Conservation (phyloP, 768 basidiomycete genomes). For the Kwoniella sp. region DNA sequence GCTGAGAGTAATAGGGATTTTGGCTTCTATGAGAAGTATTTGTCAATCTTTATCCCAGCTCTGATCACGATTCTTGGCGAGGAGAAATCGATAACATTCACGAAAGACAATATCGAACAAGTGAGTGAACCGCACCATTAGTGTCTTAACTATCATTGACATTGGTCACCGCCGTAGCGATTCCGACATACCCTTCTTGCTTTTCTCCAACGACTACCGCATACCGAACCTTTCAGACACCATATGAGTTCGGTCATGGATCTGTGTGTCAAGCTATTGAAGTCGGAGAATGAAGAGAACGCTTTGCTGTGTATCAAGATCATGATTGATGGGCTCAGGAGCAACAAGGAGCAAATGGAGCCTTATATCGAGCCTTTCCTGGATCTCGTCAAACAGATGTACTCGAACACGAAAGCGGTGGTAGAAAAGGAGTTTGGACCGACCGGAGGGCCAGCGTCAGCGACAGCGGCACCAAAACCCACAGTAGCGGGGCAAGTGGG, state of each 20-base stretch:
- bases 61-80: slow-evolving; percentile 44
- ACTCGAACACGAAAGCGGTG: slow-evolving; percentile 71
- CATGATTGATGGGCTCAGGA: slow-evolving; percentile 80
- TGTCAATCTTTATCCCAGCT: slow-evolving; percentile 45
- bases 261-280: slow-evolving; percentile 79
- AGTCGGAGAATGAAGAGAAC: slow-evolving; percentile 94
- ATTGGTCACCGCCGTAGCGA: slow-evolving; percentile 58
- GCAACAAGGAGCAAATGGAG: slow-evolving; percentile 60
- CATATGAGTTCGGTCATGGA: slow-evolving; percentile 70
- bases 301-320: slow-evolving; percentile 87
- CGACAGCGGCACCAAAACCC: slow-evolving; percentile 7
- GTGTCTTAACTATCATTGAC: neutral
- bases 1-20: slow-evolving; percentile 51
- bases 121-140: slow-evolving; percentile 29
- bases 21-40: slow-evolving; percentile 49
- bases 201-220: slow-evolving; percentile 82
- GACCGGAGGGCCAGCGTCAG: slow-evolving; percentile 3
- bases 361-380: slow-evolving; percentile 77
- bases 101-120: slow-evolving; percentile 54
- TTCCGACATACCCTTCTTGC: slow-evolving; percentile 86
- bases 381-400: slow-evolving; percentile 73
- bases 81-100: slow-evolving; percentile 57
- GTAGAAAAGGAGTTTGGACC: slow-evolving; percentile 71
- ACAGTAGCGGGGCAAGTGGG: slow-evolving; percentile 1
- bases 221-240: slow-evolving; percentile 73